These are phyloP conservation scores for Hypoxylon lenormandii DNA, from an alignment of 495 filamentous ascomycete species.

Conservation along the genomic window DNA sequence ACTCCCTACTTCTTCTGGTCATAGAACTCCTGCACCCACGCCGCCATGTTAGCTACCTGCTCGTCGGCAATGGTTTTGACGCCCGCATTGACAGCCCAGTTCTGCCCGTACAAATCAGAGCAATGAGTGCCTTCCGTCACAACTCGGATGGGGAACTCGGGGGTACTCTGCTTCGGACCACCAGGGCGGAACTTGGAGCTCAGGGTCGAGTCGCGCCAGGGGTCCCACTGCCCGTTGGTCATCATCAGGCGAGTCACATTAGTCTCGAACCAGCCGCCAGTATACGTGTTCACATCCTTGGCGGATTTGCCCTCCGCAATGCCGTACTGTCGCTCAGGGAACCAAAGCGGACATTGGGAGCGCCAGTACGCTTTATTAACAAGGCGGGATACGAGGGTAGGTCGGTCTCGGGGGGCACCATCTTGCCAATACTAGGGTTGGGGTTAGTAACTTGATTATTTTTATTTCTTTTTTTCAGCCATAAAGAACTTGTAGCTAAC, in stretches of 20 bases:
- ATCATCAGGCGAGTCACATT: conserved; percentile 70
- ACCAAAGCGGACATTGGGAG: conserved; percentile 69
- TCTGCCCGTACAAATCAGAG: conserved; percentile 61
- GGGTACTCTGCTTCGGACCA: conserved; percentile 53
- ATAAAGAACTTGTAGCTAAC: too few species aligned
- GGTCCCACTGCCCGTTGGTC: conserved; percentile 67
- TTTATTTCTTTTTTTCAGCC: too few species aligned
- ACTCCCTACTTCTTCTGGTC: conserved; percentile 48
- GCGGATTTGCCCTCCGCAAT: conserved; percentile 65
- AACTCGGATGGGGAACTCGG: conserved; percentile 51
- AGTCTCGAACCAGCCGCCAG: conserved; percentile 68
- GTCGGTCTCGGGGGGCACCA: conserved; percentile 60
- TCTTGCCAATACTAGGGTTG: conserved; percentile 71
- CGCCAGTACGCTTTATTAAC: conserved; percentile 69
- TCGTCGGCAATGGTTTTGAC: conserved; percentile 50
- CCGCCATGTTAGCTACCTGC: conserved; percentile 52
- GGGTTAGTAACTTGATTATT: too few species aligned
- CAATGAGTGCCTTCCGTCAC: conserved; percentile 58
- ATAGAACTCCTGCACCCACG: conserved; percentile 60
- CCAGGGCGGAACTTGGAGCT: conserved; percentile 56
- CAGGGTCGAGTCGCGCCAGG: conserved; percentile 59
- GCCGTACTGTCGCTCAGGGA: conserved; percentile 67
- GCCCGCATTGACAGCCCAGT: conserved; percentile 60
- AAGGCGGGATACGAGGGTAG: conserved; percentile 68
- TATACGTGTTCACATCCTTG: conserved; percentile 68